Percentiles rank a stretch among this genome's conserved stretches.
These are phyloP conservation scores for Chlorencoelia australis DNA, from an alignment of 2,329 filamentous ascomycete species.

Conservation along the genomic window DNA sequence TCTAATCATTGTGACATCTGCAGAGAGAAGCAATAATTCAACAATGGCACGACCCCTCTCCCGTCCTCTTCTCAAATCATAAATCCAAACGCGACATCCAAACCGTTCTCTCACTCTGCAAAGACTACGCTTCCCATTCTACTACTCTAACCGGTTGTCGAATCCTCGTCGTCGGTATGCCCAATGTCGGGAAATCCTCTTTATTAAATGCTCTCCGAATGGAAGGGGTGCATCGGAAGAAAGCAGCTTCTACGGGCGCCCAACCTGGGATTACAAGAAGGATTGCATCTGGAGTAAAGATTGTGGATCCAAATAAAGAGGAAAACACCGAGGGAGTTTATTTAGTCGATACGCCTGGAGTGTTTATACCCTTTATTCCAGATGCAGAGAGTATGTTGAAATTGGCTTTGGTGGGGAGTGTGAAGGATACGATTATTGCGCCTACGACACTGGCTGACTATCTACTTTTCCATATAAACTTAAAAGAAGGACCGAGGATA, in stretches of 20 bases:
- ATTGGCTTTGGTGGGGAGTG: slow-evolving; percentile 79
- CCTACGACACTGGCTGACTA: slow-evolving; percentile 79
- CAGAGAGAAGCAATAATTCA: slow-evolving; percentile 41
- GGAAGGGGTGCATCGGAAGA: slow-evolving; percentile 52
- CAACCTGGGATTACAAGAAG: slow-evolving; percentile 87
- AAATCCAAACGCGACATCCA: slow-evolving; percentile 35
- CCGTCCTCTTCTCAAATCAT: slow-evolving; percentile 42
- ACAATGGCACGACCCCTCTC: slow-evolving; percentile 42
- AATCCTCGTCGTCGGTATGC: slow-evolving; percentile 89
- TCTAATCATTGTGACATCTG: slow-evolving; percentile 10
- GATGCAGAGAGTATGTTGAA: slow-evolving; percentile 87
- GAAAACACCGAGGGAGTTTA: slow-evolving; percentile 48
- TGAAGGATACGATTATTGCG: slow-evolving; percentile 79
- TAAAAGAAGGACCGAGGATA: slow-evolving; percentile 13
- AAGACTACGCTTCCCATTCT: slow-evolving; percentile 36
- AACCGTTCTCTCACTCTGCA: slow-evolving; percentile 36
- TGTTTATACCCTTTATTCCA: slow-evolving; percentile 86
- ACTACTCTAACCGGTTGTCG: slow-evolving; percentile 70
- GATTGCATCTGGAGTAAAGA: slow-evolving; percentile 72
- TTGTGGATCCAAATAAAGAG: slow-evolving; percentile 46
- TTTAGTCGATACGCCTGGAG: slow-evolving; percentile 83
- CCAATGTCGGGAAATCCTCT: slow-evolving; percentile 92
- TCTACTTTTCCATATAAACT: slow-evolving; percentile 75
- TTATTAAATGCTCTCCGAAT: slow-evolving; percentile 79
- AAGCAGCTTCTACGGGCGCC: slow-evolving; percentile 72